Evolutionary conservation across 148 eudicot genomes (phyloP).

Genomic region (Cornus controversa): DNA sequence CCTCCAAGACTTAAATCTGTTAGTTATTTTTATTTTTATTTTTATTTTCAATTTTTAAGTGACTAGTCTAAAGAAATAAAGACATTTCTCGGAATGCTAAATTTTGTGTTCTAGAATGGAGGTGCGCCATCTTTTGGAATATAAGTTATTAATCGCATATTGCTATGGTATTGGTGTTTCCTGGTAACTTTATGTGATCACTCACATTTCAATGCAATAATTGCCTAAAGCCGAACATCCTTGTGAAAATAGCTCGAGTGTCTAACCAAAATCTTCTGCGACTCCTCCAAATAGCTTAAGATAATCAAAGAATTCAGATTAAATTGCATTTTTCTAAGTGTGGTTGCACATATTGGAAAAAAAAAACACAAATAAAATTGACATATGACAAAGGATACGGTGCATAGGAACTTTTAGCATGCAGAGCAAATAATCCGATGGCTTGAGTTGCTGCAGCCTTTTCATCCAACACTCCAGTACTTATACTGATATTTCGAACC

Average conservation of each 20-base stretch:
- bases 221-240: constrained; percentile 97
- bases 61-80: not conserved
- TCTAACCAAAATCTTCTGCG: constrained; percentile 67
- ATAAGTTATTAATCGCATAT: not conserved
- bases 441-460: constrained; percentile 99
- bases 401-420: constrained; percentile 73
- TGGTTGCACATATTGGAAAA: not conserved
- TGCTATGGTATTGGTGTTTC: not conserved
- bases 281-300: constrained; percentile 87
- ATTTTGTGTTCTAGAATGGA: not conserved
- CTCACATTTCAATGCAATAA: constrained; percentile 83
- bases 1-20: not conserved
- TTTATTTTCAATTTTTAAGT: not conserved
- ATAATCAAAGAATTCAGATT: constrained; percentile 33
- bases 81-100: not conserved
- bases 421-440: constrained; percentile 88
- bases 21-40: no score
- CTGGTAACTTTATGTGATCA: no score
- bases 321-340: not conserved
- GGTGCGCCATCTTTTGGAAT: not conserved
- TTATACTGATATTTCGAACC: constrained; percentile 85
- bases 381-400: constrained; percentile 74
- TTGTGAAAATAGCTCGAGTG: constrained; percentile 91
- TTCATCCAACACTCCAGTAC: constrained; percentile 97
- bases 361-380: not conserved